Conservation (phyloP, 148 eudicot genomes). For the Mesembryanthemum crystallinum region DNA sequence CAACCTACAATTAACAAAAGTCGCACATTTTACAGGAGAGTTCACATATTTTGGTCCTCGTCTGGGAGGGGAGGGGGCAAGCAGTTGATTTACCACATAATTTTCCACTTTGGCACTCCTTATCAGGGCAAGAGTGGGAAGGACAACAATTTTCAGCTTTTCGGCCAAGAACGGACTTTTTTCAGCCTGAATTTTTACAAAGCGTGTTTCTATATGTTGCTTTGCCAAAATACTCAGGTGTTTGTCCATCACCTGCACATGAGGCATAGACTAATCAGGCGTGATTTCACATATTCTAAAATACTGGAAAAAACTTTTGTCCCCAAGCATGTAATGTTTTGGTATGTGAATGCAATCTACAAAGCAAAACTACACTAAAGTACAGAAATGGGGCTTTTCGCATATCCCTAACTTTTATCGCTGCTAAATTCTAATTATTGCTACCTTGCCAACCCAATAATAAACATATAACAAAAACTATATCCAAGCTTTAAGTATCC, state of each 20-base stretch:
- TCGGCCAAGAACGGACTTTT: slow-evolving; percentile 93
- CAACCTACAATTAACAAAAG: slow-evolving; percentile 49
- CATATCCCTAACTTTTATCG: too few relatives aligned
- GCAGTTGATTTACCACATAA: slow-evolving; percentile 61
- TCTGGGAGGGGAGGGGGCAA: background rate
- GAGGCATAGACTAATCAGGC: background rate
- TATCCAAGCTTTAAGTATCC: too few relatives aligned
- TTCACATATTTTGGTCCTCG: background rate
- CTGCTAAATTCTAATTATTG: too few relatives aligned
- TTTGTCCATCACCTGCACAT: slow-evolving; percentile 85
- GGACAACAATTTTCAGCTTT: slow-evolving; percentile 83
- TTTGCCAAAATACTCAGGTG: slow-evolving; percentile 79
- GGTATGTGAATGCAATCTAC: too few relatives aligned
- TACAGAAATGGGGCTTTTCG: too few relatives aligned
- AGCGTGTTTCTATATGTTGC: slow-evolving; percentile 91
- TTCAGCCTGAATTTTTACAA: slow-evolving; percentile 82
- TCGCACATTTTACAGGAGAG: background rate
- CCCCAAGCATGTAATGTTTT: too few relatives aligned
- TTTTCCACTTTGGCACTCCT: slow-evolving; percentile 92
- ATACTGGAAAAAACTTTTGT: too few relatives aligned
- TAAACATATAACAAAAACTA: too few relatives aligned
- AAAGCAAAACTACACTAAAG: too few relatives aligned
- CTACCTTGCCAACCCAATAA: too few relatives aligned
- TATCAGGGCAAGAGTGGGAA: slow-evolving; percentile 86
- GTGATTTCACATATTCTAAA: too few relatives aligned